Evolutionary conservation across 306 rosid species (phyloP).

Genomic region (Castanea crenata): DNA sequence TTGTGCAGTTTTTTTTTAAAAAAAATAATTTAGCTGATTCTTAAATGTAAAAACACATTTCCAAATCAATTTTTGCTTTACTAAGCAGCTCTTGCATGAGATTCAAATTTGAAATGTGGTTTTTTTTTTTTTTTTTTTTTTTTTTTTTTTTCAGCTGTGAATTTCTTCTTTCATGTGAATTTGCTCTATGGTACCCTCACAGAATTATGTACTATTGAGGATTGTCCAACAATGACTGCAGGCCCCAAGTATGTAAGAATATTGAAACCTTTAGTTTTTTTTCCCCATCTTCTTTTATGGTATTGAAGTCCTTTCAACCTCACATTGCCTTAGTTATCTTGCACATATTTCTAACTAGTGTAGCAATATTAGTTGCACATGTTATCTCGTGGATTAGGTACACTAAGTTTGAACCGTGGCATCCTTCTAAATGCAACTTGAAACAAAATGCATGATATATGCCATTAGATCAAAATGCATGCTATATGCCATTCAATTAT

Average conservation of each 20-base stretch:
- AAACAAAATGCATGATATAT: too few species aligned
- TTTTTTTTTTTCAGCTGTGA: constrained; percentile 63
- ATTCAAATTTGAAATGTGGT: constrained; percentile 26
- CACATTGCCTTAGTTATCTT: neutral
- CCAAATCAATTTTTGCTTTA: constrained; percentile 8
- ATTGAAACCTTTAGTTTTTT: constrained; percentile 4
- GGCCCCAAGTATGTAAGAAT: constrained; percentile 88
- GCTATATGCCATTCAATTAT: too few species aligned
- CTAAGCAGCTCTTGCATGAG: neutral
- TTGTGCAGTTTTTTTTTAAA: neutral
- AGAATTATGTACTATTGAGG: constrained; percentile 92
- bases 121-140: neutral
- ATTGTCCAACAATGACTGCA: constrained; percentile 98
- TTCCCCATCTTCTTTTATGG: neutral
- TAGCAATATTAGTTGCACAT: too few species aligned
- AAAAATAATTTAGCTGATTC: neutral
- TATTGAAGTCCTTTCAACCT: neutral
- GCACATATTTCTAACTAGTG: neutral
- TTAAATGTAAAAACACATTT: neutral
- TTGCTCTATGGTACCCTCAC: constrained; percentile 97
- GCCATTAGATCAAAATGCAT: too few species aligned
- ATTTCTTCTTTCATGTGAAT: constrained; percentile 99
- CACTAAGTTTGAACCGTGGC: too few species aligned
- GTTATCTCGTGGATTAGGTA: too few species aligned
- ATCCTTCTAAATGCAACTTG: too few species aligned